Base-by-base conservation (phyloP, 2,329 filamentous ascomycete species). In the Fonsecaea erecta region DNA sequence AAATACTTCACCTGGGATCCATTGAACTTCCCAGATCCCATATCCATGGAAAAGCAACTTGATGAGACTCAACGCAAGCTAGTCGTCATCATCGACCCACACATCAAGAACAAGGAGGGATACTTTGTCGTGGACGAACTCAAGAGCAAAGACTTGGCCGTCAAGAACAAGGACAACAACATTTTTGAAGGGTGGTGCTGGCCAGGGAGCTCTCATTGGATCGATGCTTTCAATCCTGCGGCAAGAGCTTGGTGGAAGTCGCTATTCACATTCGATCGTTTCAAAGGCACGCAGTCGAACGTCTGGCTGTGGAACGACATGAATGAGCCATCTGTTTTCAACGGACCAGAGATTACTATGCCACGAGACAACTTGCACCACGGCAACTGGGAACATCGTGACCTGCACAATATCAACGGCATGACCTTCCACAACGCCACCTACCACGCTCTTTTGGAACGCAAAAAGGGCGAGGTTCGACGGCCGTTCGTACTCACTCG, bases 251-350 rank as follows among this genome's bases (percentile, higher is more conserved):
- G 95, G 95, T 99, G 95, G 94, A 90, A 88, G 71, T 80, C 84
- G 2, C 85, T 98, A 11, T 98, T 96, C 84, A 89, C 90, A 73
- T 98, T 96, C 71, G 88, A 92, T 75, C 85, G 81, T 46, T 99
- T 97, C 84, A 91, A 92, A 77, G 93, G 93, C 54, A 92, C 92
- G 1, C 85, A 89, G 72, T 84, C 89, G 69, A 99, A 98, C 77
- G 89, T 92, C 0, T 97, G 92, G 78, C 87, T 99, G 73, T 99
- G 95, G 95, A 99, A 99, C 77, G 95, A 99, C 77, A 99, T 99
- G 95, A 98, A 97, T 75, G 95, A 99, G 80, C 95, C 95, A 0
- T 98, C 95, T 0, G 95, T 99, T 1, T 99, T 99, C 83, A 98
- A 98, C 76, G 95, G 95, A 0, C 95, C 95, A 0, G 95, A 99